Evolutionary conservation across 495 filamentous ascomycete genomes (phyloP).

Genomic region (Amniculicola lignicola): DNA sequence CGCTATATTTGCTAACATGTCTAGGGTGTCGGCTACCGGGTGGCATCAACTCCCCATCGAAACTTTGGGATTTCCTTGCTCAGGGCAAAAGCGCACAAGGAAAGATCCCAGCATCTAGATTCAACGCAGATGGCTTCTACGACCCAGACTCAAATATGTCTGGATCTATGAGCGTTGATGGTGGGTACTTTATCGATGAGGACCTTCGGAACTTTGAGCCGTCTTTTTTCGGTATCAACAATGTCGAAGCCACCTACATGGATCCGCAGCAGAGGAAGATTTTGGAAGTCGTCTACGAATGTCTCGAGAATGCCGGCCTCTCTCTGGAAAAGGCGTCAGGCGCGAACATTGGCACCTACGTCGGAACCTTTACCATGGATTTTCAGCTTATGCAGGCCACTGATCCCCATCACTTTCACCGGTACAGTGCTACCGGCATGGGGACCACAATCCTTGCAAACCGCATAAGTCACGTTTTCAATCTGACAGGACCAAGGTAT

Average conservation of each 20-base stretch:
- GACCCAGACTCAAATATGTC: constrained; percentile 3
- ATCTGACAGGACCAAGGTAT: constrained; percentile 31
- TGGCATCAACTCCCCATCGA: neutral
- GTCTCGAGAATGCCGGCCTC: constrained; percentile 30
- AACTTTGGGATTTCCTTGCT: constrained; percentile 7
- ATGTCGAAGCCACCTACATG: constrained; percentile 2
- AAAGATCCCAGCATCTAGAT: neutral
- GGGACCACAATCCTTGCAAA: constrained; percentile 3
- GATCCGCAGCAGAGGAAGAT: constrained; percentile 19
- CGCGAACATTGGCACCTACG: neutral
- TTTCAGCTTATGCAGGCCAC: neutral
- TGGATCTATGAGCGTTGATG: constrained; percentile 1
- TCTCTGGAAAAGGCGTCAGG: constrained; percentile 28
- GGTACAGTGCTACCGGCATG: neutral
- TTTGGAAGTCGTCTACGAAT: constrained; percentile 34
- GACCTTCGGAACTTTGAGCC: constrained; percentile 4
- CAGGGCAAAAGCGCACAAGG: neutral
- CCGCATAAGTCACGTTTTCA: constrained; percentile 11
- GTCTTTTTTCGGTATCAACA: constrained; percentile 8
- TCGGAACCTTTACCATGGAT: constrained; percentile 8
- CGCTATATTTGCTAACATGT: neutral
- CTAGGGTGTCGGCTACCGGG: constrained; percentile 15
- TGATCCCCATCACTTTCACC: neutral
- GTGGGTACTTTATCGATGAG: constrained; percentile 13
- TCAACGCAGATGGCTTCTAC: constrained; percentile 6